Evolutionary conservation across 2,329 filamentous ascomycete genomes (phyloP).

Genomic region (Sclerotinia borealis): DNA sequence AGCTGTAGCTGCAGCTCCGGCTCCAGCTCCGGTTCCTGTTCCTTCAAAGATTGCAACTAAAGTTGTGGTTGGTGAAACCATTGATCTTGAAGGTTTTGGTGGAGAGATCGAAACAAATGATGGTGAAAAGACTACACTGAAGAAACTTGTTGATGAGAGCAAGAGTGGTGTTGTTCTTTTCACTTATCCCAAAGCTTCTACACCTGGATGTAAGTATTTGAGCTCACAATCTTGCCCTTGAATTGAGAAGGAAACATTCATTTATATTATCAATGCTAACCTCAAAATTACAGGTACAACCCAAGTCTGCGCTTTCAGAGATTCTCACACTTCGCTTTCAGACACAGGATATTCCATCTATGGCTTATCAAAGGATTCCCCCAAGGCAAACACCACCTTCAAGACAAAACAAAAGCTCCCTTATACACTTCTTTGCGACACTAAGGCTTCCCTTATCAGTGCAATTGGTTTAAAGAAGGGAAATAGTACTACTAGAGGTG

Average conservation of each 20-base stretch:
- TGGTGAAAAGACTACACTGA: constrained; percentile 71
- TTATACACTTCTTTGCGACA: constrained; percentile 84
- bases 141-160: constrained; percentile 75
- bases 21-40: constrained; percentile 31
- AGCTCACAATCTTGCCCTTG: neutral
- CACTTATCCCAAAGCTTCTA: constrained; percentile 92
- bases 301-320: constrained; percentile 90
- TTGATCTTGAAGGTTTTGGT: constrained; percentile 55
- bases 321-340: constrained; percentile 71
- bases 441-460: constrained; percentile 63
- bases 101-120: constrained; percentile 80
- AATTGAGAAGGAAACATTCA: too few species aligned
- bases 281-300: constrained; percentile 65
- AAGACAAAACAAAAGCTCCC: constrained; percentile 84
- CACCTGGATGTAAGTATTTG: constrained; percentile 73
- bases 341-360: constrained; percentile 79
- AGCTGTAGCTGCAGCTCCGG: constrained; percentile 16
- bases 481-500: constrained; percentile 75
- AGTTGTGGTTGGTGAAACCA: constrained; percentile 48
- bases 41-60: constrained; percentile 24
- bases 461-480: constrained; percentile 88
- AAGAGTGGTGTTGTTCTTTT: constrained; percentile 84
- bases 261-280: neutral
- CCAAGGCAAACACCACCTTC: constrained; percentile 90
- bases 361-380: constrained; percentile 79